phyloP scores from a whole-genome alignment of 2,329 filamentous ascomycete species.

The Chrysoporthe deuterocubensis region DNA sequence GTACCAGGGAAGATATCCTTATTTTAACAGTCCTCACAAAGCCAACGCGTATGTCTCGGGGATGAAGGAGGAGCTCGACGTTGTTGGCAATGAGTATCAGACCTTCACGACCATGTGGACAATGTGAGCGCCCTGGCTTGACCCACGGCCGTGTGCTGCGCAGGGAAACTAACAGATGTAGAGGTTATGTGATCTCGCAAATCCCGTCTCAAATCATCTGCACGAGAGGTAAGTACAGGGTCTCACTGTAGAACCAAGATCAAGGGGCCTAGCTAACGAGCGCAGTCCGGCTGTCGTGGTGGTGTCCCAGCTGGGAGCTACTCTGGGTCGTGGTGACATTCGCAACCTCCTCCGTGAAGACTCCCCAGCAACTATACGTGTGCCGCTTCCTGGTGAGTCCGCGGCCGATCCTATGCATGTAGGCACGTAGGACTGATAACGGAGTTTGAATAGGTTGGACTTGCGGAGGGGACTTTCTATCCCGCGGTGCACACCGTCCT shows the following conservation, averaged over 20 bases:
- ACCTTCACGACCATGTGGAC: slow-evolving; percentile 31
- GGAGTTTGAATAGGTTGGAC: slow-evolving; percentile 19
- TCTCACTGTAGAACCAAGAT: neutral
- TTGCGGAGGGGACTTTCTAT: slow-evolving; percentile 30
- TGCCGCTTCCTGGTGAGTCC: slow-evolving; percentile 26
- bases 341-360: slow-evolving; percentile 28
- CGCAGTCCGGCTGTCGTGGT: slow-evolving; percentile 28
- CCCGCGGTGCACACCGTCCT: slow-evolving; percentile 29
- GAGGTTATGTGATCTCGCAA: slow-evolving; percentile 29
- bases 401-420: neutral
- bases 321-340: slow-evolving; percentile 30
- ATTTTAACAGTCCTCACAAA: neutral
- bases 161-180: neutral
- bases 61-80: slow-evolving; percentile 31
- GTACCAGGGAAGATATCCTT: neutral
- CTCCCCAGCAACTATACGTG: slow-evolving; percentile 24
- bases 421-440: neutral
- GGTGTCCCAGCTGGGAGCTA: slow-evolving; percentile 30
- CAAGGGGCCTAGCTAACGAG: neutral
- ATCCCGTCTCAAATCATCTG: slow-evolving; percentile 30
- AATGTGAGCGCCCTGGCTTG: slow-evolving; percentile 9
- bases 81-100: slow-evolving; percentile 30
- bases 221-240: slow-evolving; percentile 23
- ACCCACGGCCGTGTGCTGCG: neutral
- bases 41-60: slow-evolving; percentile 30